Evolutionary conservation across 2,329 filamentous ascomycete genomes (phyloP).

Genomic region (Pseudocercospora pini-densiflorae): DNA sequence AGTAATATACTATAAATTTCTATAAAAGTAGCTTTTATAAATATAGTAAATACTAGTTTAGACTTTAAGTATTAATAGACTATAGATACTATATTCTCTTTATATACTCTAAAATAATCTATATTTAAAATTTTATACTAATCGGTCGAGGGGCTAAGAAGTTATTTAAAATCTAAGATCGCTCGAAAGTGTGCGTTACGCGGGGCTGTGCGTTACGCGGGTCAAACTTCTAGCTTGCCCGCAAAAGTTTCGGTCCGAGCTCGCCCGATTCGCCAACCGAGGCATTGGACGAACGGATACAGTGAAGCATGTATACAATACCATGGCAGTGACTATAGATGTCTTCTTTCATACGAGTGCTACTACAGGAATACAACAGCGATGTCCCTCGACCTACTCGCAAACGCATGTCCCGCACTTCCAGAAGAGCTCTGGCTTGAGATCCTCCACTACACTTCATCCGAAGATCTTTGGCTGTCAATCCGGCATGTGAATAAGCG

Average conservation of each 20-base stretch:
- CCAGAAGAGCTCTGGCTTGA: constrained; percentile 34
- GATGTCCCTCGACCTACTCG: neutral
- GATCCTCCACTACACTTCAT: constrained; percentile 26
- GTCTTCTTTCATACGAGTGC: neutral
- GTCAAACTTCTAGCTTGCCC: neutral
- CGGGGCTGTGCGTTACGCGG: too few species aligned
- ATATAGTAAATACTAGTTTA: too few species aligned
- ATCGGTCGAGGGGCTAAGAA: too few species aligned
- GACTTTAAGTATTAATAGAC: too few species aligned
- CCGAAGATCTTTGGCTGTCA: constrained; percentile 30
- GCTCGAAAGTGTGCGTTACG: too few species aligned
- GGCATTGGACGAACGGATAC: neutral
- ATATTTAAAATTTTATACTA: too few species aligned
- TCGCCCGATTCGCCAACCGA: neutral
- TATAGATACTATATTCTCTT: too few species aligned
- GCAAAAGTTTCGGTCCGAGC: constrained; percentile 1
- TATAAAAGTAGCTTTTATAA: too few species aligned
- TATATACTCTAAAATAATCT: too few species aligned
- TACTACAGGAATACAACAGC: neutral
- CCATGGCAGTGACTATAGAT: neutral
- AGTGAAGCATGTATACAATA: neutral
- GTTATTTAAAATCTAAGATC: too few species aligned
- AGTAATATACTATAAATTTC: constrained; percentile 98
- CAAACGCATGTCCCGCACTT: constrained; percentile 17
- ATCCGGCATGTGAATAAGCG: constrained; percentile 19